Conservation (phyloP, 345 rosid genomes). For the Citrus unshiu region DNA sequence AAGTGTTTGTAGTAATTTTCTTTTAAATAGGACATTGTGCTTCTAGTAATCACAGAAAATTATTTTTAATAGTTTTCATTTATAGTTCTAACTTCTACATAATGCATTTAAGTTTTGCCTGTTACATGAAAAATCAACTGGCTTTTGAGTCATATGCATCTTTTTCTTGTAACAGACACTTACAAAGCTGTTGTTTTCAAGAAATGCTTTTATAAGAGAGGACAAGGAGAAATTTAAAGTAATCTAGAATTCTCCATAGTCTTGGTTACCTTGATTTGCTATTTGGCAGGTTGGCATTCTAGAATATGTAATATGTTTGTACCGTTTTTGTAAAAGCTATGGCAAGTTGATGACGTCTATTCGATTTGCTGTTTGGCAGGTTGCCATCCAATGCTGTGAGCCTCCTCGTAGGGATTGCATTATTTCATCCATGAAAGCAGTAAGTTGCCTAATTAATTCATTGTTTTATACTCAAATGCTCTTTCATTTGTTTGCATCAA, state of each 20-base stretch:
- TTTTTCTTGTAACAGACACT: slow-evolving; percentile 48
- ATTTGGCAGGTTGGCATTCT: background rate
- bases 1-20: background rate
- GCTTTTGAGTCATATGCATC: slow-evolving; percentile 1
- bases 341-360: slow-evolving; percentile 75
- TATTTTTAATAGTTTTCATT: too few relatives aligned
- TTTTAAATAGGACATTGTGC: too few relatives aligned
- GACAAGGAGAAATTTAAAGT: slow-evolving; percentile 74
- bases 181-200: slow-evolving; percentile 79
- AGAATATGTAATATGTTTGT: slow-evolving; percentile 7
- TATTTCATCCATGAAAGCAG: slow-evolving; percentile 82
- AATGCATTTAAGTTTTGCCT: background rate
- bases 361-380: slow-evolving; percentile 40
- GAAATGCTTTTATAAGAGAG: slow-evolving; percentile 51
- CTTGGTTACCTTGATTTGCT: background rate
- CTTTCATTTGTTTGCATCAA: background rate
- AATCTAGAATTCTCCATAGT: slow-evolving; percentile 11
- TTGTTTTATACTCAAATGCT: background rate
- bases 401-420: slow-evolving; percentile 72
- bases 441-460: slow-evolving; percentile 28
- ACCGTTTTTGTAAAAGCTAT: slow-evolving; percentile 49
- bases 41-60: too few relatives aligned
- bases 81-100: too few relatives aligned
- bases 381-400: slow-evolving; percentile 78
- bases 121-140: background rate